phyloP scores from a whole-genome alignment of 2,329 filamentous ascomycete species.

The Alternaria brassicae region DNA sequence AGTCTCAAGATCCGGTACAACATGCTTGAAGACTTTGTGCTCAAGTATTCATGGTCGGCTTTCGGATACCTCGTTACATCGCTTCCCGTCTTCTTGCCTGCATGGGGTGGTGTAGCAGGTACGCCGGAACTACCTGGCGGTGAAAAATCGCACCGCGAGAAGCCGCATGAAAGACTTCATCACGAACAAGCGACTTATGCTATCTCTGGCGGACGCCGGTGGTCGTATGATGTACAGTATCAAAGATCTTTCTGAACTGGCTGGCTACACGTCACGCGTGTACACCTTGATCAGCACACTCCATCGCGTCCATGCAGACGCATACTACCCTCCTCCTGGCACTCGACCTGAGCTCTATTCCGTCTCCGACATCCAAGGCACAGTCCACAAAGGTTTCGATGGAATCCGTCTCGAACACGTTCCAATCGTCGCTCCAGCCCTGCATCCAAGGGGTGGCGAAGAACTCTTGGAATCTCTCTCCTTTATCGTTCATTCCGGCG shows the following conservation, averaged over 20 bases:
- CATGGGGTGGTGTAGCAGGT: conserved; percentile 86
- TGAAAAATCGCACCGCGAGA: conserved; percentile 67
- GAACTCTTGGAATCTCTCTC: conserved; percentile 88
- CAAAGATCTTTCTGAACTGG: conserved; percentile 94
- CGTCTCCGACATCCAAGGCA: conserved; percentile 89
- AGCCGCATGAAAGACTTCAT: conserved; percentile 98
- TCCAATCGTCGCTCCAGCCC: conserved; percentile 84
- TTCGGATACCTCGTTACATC: conserved; percentile 95
- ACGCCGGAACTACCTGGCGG: conserved; percentile 66
- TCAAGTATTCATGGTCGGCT: conserved; percentile 98
- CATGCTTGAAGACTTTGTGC: conserved; percentile 96
- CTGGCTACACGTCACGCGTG: conserved; percentile 93
- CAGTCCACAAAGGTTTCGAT: conserved; percentile 92
- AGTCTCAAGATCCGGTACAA: conserved; percentile 98
- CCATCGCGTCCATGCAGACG: conserved; percentile 89
- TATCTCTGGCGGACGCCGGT: conserved; percentile 93
- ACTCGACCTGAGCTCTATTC: conserved; percentile 82
- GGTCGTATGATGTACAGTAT: conserved; percentile 99
- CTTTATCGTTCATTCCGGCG: conserved; percentile 86
- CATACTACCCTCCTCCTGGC: conserved; percentile 75
- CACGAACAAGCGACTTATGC: conserved; percentile 97
- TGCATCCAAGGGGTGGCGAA: conserved; percentile 90
- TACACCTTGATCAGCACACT: conserved; percentile 95
- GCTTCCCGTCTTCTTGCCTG: conserved; percentile 90
- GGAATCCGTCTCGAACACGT: conserved; percentile 93